Evolutionary conservation across 345 rosid genomes (phyloP), one percentile per base, ranked within the genome.

Genomic region (Cardamine occulta): DNA sequence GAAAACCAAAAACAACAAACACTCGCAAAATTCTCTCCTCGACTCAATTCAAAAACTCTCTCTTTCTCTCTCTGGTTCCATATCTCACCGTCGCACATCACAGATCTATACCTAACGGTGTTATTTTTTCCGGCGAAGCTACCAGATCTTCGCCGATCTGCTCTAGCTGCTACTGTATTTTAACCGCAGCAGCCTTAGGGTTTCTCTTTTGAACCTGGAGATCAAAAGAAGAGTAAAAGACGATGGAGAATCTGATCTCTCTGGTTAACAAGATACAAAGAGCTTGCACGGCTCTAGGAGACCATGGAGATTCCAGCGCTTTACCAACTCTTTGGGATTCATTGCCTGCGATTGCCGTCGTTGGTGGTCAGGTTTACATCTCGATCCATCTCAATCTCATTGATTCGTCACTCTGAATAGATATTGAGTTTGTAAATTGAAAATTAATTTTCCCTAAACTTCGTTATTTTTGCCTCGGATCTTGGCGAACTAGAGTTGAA

Each of bases 251-350:
- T 81, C 79, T 95, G 82, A 95, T 95, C 73, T 85, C 97, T 28
- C 84, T 95, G 24, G 97, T 95, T 9, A 95, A 95, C 85, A 95
- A 93, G 81, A 93, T 95, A 55, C 99, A 95, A 79, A 90, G 99
- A 87, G 99, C 98, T 72, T 95, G 99, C 75, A 95, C 99, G n/a
- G 98, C 99, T 68, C 98, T 95, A 1, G 99, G 99, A 53, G 99
- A 95, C 78, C 88, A 95, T 58, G 99, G 99, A 18, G 99, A 95
- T 31, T 81, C 82, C 23, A 86, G 88, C 72, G 93, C 98, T 58
- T 70, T 96, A 52, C 99, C 99, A 48, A 96, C 99, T 58, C 89
- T 96, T 3, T 96, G 99, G 99, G 99, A 96, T 82, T 86, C 98
- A 64, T 77, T 96, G 54, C 99, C 99, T 10, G 75, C 98, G 60